phyloP scores from a whole-genome alignment of 768 basidiomycete species.

The Flagelloscypha sp. region DNA sequence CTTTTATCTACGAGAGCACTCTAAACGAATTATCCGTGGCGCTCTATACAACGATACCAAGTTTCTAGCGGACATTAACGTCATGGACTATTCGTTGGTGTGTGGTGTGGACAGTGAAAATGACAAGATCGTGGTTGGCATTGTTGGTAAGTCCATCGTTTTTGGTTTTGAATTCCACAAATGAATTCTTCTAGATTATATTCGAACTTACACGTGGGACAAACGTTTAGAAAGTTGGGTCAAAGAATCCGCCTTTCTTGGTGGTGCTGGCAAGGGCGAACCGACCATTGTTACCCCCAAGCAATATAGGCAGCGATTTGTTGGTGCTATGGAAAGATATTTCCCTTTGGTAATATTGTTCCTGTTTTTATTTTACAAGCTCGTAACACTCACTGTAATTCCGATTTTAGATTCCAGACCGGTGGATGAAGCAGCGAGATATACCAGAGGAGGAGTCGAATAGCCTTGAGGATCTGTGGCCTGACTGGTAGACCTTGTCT shows the following conservation, averaged over 20 bases:
- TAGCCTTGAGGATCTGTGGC: constrained; percentile 49
- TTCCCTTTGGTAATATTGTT: constrained; percentile 62
- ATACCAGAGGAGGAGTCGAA: constrained; percentile 67
- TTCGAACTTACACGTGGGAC: constrained; percentile 96
- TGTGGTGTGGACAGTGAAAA: constrained; percentile 86
- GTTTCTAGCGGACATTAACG: constrained; percentile 88
- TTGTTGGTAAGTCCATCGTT: constrained; percentile 65
- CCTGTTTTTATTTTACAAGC: not conserved
- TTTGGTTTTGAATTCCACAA: not conserved
- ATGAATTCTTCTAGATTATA: constrained; percentile 55
- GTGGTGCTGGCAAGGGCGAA: constrained; percentile 74
- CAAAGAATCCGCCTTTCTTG: constrained; percentile 88
- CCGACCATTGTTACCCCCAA: constrained; percentile 96
- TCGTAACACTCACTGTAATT: constrained; percentile 3
- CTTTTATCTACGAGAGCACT: constrained; percentile 93
- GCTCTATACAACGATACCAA: constrained; percentile 93
- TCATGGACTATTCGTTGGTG: constrained; percentile 96
- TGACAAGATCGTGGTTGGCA: constrained; percentile 91
- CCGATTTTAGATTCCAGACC: constrained; percentile 61
- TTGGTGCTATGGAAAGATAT: constrained; percentile 84
- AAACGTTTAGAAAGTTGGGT: constrained; percentile 98
- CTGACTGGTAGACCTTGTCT: constrained; percentile 41
- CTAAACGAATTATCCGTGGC: constrained; percentile 84
- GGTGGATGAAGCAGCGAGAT: constrained; percentile 86
- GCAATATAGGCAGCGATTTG: constrained; percentile 84